Base-by-base conservation (phyloP, 306 rosid genomes). In the Benincasa hispida region DNA sequence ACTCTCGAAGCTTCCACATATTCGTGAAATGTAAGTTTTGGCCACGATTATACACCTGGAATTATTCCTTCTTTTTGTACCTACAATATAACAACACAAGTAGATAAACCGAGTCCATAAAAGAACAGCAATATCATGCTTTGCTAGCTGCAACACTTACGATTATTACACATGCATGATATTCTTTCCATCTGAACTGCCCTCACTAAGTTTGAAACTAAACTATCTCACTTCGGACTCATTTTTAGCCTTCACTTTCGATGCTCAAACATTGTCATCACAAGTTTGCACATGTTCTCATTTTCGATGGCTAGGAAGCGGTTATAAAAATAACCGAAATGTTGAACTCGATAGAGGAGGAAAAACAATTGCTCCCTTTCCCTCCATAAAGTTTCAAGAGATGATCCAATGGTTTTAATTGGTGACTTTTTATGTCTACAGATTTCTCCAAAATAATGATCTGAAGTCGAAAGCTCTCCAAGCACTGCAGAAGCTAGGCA, bases 11-110 rank as follows among this genome's bases (percentile, higher is more conserved):
- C 93, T 91, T 62, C 85, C 89, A 8, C 83, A 80, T 47, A 85
- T 91, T 8, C 82, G 48, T 19, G 94, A 91, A 74, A 37, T 90
- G 98, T 93, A 79, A 91, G 98, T 73, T 80, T 78, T 28, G 35
- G 12, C 47, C 27, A 69, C 25, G 76, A 66, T n/a, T 14, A 3
- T 79, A 4, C 24, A 11, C 24, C 10, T 34, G 8, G 42, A 19
- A 65, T 35, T 34, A 9, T 19, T 39, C 10, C n/a, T 39, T 39
- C 18, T 45, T 66, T 63, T 63, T 34, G 47, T 18, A 17, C 5
- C 17, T 61, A 61, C n/a, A 8, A 15, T 30, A 61, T 30, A 59
- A 17, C 42, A 30, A 61, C 39, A 8, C 11, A 61, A 17, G 47
- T 41, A 37, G 41, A 37, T 37, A 6, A 37, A 37, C 41, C 9